Base-by-base conservation (phyloP, 352 stramenopile genomes). In the Phytophthora hibernalis region DNA sequence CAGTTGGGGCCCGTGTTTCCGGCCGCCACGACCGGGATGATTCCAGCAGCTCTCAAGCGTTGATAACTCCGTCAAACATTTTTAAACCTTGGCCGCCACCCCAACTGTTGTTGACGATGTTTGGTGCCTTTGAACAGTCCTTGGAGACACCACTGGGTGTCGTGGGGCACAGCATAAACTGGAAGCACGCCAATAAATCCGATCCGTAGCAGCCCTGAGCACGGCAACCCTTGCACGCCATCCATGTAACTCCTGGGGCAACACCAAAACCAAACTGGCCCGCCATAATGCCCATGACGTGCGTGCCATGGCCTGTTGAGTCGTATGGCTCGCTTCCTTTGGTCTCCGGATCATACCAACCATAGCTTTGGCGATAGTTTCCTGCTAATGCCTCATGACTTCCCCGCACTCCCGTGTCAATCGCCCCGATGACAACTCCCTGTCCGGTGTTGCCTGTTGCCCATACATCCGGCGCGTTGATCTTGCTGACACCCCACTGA, bases 31-130 rank as follows among this genome's bases (percentile, higher is more conserved):
- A 92, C 68, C 1, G 80, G 78, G 51, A 90, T 87, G 43, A 90
- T 92, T 1, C 80, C 79, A 2, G 75, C 77, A 1, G 66, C 53
- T 45, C 72, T 76, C 80, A 89, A 12, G 72, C 70, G 7, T 73
- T 72, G 16, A 90, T 77, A 3, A 83, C 77, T 18, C 43, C 54
- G 45, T 82, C 62, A 30, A 87, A 89, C 20, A 67, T 79, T 2
- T 68, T 68, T 5, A 83, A 42, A 0, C 72, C 78, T 38, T 86
- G 79, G 1, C 77, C 79, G 28, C 70, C 80, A 26, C 80, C 82
- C 84, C 84, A 92, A 57, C 80, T 90, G 55, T 91, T 92, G 79
- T 82, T 92, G 10, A 92, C 70, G 4, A 91, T 74, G 22, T 76
- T 48, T 2, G 80, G 82, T 5, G 70, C 68, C 61, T 87, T 87